Evolutionary conservation across 805 yeast genomes (phyloP).

Genomic region (Candida verbasci): DNA sequence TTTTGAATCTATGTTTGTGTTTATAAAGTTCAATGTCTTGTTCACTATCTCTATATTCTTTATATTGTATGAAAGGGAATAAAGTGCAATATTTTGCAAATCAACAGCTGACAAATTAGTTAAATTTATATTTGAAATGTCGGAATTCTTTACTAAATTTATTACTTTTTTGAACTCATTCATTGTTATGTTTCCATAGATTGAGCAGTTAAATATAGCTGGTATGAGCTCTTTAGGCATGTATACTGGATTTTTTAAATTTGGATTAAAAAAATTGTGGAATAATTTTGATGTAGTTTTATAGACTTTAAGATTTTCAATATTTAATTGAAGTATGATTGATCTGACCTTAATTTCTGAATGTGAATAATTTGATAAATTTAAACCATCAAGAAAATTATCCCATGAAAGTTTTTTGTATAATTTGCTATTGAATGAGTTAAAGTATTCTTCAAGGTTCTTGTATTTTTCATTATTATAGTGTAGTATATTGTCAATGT

Average conservation of each 20-base stretch:
- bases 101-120: constrained; percentile 29
- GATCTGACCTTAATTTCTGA: constrained; percentile 42
- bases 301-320: constrained; percentile 1
- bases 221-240: constrained; percentile 48
- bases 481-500: constrained; percentile 28
- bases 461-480: constrained; percentile 17
- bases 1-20: constrained; percentile 51
- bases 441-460: constrained; percentile 20
- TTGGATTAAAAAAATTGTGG: constrained; percentile 45
- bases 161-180: constrained; percentile 60
- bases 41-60: constrained; percentile 43
- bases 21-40: constrained; percentile 54
- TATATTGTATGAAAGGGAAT: constrained; percentile 48
- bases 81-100: constrained; percentile 53
- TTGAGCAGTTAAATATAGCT: constrained; percentile 39
- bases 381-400: constrained; percentile 9
- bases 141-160: constrained; percentile 48
- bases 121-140: constrained; percentile 38
- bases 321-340: constrained; percentile 5
- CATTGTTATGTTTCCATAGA: constrained; percentile 17
- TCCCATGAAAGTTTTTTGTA: constrained; percentile 25
- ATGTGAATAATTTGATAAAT: constrained; percentile 9
- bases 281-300: constrained; percentile 37
- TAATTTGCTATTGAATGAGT: constrained; percentile 13
- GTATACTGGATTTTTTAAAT: constrained; percentile 42